Conservation (phyloP, 164 flowering plant genomes). For the Houttuynia cordata region DNA sequence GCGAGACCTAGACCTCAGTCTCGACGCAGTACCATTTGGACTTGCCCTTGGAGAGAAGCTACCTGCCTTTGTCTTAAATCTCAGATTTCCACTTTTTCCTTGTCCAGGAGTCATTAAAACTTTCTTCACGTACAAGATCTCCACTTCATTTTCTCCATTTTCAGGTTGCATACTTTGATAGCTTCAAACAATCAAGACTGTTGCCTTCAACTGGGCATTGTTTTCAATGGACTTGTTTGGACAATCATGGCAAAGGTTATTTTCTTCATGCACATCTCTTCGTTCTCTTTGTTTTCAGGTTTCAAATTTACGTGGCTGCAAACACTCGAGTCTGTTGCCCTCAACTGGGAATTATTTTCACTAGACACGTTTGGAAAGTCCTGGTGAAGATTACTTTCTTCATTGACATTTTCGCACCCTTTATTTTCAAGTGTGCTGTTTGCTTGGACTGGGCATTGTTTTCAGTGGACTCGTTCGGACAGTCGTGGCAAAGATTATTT, state of each 20-base stretch:
- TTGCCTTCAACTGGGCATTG: too few relatives aligned
- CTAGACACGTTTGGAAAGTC: not conserved
- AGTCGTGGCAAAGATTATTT: conserved; percentile 1
- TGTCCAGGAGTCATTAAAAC: not conserved
- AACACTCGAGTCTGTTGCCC: too few relatives aligned
- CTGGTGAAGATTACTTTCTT: conserved; percentile 1
- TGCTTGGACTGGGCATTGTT: too few relatives aligned
- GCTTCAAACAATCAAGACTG: too few relatives aligned
- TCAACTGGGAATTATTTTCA: not conserved
- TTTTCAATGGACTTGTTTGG: too few relatives aligned
- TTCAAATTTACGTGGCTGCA: too few relatives aligned
- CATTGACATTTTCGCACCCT: too few relatives aligned
- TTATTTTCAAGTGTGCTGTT: too few relatives aligned
- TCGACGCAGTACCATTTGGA: not conserved
- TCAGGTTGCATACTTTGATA: not conserved
- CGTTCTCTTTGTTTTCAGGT: not conserved
- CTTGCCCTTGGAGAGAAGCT: not conserved
- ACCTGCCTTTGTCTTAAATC: not conserved
- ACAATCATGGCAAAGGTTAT: too few relatives aligned
- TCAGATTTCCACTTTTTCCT: not conserved
- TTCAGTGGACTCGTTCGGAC: not conserved
- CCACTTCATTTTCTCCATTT: not conserved
- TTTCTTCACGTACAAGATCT: not conserved
- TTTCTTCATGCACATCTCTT: too few relatives aligned
- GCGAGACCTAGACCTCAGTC: not conserved